Conservation (phyloP, 768 basidiomycete species). For the Hortiboletus flavorubellus region DNA sequence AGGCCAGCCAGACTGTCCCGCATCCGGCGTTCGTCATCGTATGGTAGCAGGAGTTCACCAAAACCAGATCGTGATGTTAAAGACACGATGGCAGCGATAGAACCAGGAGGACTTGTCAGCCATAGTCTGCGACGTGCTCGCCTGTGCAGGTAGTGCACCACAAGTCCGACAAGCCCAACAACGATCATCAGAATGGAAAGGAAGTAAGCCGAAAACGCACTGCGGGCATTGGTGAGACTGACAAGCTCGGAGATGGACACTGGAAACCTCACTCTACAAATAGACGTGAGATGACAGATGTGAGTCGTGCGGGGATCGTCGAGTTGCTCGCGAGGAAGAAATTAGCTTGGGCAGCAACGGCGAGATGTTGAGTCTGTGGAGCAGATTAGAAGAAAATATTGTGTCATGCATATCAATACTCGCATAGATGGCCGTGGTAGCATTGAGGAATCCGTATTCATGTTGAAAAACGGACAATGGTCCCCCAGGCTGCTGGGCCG, state of each 20-base stretch:
- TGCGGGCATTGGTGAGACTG: slow-evolving; percentile 23
- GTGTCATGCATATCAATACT: slow-evolving; percentile 3
- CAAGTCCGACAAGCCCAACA: slow-evolving; percentile 46
- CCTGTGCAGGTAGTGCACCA: slow-evolving; percentile 46
- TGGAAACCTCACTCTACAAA: slow-evolving; percentile 50
- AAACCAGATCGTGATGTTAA: slow-evolving; percentile 61
- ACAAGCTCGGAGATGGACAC: not conserved
- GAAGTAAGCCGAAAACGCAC: slow-evolving; percentile 49
- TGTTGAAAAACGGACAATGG: slow-evolving; percentile 44
- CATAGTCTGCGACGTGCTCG: slow-evolving; percentile 46
- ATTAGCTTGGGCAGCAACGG: slow-evolving; percentile 52
- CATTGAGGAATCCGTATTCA: slow-evolving; percentile 48
- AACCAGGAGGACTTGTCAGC: slow-evolving; percentile 55
- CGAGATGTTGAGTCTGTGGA: slow-evolving; percentile 53
- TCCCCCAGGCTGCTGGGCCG: slow-evolving; percentile 41
- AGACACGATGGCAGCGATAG: slow-evolving; percentile 53
- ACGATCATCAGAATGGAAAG: slow-evolving; percentile 49
- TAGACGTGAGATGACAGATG: slow-evolving; percentile 45
- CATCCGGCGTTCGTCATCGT: slow-evolving; percentile 47
- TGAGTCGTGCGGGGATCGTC: slow-evolving; percentile 39
- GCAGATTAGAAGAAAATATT: not conserved
- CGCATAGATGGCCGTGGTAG: slow-evolving; percentile 41
- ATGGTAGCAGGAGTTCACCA: slow-evolving; percentile 57
- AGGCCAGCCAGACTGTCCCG: slow-evolving; percentile 48
- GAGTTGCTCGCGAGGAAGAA: slow-evolving; percentile 50